Conservation (phyloP, 148 eudicot species). For the Camellia granthamiana region DNA sequence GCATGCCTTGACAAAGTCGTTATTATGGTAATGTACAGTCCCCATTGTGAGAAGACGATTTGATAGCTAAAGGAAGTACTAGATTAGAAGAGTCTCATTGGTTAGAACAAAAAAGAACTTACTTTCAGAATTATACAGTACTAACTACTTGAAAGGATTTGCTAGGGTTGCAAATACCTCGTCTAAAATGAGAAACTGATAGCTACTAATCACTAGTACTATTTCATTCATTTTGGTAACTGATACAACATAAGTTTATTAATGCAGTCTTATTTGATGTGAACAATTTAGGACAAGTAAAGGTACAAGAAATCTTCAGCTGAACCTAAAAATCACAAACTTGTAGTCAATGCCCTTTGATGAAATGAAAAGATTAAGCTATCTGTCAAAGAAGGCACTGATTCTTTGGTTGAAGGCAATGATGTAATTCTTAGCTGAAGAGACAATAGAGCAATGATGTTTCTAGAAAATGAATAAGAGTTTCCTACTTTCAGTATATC, state of each 20-base stretch:
- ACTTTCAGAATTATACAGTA: background rate
- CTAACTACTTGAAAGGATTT: background rate
- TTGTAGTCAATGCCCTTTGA: background rate
- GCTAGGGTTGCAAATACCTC: background rate
- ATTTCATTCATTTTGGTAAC: background rate
- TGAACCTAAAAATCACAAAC: background rate
- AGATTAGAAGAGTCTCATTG: background rate
- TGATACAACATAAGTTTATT: background rate
- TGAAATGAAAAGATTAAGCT: background rate
- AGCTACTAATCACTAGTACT: background rate
- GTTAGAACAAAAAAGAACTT: background rate
- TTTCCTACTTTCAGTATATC: background rate
- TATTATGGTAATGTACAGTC: background rate
- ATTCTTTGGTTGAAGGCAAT: background rate
- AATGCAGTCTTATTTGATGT: background rate
- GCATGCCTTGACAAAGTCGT: background rate
- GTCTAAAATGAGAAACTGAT: background rate
- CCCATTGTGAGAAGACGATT: background rate
- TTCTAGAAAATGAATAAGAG: background rate
- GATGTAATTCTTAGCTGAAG: background rate
- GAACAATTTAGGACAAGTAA: background rate
- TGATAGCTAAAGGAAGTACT: background rate
- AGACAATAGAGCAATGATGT: background rate
- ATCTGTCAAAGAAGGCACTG: background rate
- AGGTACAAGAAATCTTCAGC: background rate